These are phyloP conservation scores for Zygosaccharomyces pseudorouxii DNA, from an alignment of 805 yeast genomes.

Conservation along the genomic window DNA sequence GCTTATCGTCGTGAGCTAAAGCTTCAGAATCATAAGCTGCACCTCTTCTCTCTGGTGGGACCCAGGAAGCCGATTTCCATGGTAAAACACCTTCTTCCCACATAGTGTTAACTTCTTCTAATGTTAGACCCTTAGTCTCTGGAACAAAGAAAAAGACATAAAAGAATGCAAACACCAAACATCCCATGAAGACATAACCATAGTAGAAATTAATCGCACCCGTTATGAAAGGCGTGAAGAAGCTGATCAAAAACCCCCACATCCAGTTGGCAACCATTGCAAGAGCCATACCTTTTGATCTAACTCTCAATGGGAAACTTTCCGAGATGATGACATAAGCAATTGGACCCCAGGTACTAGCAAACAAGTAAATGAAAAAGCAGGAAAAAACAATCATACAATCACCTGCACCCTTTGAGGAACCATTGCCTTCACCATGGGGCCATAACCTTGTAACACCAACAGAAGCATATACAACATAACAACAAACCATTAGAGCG, in stretches of 20 bases:
- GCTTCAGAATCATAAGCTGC: constrained; percentile 29
- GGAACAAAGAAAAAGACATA: constrained; percentile 70
- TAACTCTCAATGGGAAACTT: constrained; percentile 67
- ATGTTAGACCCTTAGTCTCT: constrained; percentile 75
- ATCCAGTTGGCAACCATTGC: constrained; percentile 63
- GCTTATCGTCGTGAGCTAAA: constrained; percentile 29
- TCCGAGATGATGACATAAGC: constrained; percentile 65
- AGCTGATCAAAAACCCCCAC: constrained; percentile 66
- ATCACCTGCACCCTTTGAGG: constrained; percentile 54
- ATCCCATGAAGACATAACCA: constrained; percentile 63
- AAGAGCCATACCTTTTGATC: constrained; percentile 54
- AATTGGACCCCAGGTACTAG: constrained; percentile 75
- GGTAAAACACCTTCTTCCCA: constrained; percentile 41
- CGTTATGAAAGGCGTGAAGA: constrained; percentile 73
- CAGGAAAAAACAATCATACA: constrained; percentile 72
- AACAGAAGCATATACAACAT: constrained; percentile 51
- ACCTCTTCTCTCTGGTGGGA: constrained; percentile 43
- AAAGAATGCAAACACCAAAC: constrained; percentile 52
- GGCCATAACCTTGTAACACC: constrained; percentile 51
- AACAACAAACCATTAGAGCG: constrained; percentile 46
- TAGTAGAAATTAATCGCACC: constrained; percentile 61
- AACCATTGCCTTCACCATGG: constrained; percentile 31
- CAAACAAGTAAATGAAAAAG: constrained; percentile 69
- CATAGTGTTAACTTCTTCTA: constrained; percentile 78
- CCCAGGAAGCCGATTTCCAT: constrained; percentile 49